A percentile compares a stretch with the other conserved stretches of the same genome.
These are phyloP conservation scores for Neofusicoccum sp. DNA, from an alignment of 2,329 filamentous ascomycete genomes.

Conservation along the genomic window DNA sequence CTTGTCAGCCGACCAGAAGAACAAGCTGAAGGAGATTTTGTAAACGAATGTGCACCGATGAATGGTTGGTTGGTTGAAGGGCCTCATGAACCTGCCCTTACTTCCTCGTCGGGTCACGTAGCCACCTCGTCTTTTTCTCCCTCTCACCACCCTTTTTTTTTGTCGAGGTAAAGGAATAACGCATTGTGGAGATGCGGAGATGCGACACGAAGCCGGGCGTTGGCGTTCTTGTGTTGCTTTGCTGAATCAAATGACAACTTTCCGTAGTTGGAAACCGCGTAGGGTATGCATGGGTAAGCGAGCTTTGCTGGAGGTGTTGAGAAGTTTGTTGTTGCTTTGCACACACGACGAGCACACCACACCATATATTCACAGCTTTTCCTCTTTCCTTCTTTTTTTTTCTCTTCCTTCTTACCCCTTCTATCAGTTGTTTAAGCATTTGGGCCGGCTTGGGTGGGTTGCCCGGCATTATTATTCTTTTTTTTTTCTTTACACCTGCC, in stretches of 20 bases:
- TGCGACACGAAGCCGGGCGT: conserved; percentile 8
- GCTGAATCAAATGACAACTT: neutral
- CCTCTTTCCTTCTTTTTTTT: neutral
- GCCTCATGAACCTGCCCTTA: neutral
- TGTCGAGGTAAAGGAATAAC: neutral
- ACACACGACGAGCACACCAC: no score
- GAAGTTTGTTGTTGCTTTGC: no score
- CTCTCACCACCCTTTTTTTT: neutral
- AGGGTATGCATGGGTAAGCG: neutral
- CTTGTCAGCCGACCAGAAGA: conserved; percentile 76
- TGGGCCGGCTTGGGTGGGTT: no score
- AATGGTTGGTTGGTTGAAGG: neutral
- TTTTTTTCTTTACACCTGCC: neutral
- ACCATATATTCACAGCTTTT: no score
- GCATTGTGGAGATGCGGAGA: conserved; percentile 1
- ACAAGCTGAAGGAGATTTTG: conserved; percentile 75
- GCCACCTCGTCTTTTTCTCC: neutral
- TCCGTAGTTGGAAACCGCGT: neutral
- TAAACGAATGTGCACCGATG: conserved; percentile 31
- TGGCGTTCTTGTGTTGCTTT: neutral
- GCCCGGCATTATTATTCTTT: neutral
- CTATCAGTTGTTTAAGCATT: neutral
- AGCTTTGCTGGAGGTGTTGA: neutral
- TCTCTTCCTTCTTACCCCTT: neutral
- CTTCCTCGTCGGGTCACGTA: neutral